Evolutionary conservation across 768 basidiomycete genomes (phyloP), one percentile per base, ranked within the genome.

Genomic region (Mycena vulgaris): DNA sequence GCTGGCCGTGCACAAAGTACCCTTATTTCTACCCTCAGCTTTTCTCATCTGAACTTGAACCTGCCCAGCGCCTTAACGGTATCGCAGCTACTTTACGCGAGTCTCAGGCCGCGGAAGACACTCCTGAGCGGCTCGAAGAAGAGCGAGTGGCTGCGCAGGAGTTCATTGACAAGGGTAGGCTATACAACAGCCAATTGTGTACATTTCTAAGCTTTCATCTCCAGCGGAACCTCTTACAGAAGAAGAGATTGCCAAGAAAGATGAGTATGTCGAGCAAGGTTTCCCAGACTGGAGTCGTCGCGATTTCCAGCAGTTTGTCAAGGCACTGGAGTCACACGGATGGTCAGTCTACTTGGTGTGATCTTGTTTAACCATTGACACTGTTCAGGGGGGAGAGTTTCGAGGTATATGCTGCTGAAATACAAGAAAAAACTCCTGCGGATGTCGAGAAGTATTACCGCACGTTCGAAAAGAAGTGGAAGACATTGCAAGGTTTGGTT

Each of bases 201-300:
- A 7, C 27, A 21, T 5, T 21, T 56, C 23, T 27, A 40, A 37
- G 7, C 55, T 51, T 52, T 59, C 7, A 19, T 25, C 39, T 62
- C 0, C 70, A 95, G 97, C 97, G 40, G 96, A 95, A 72, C 93
- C 94, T 1, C 84, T 99, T 42, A 96, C 92, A 0, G 97, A 98
- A 74, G 95, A 95, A 53, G 97, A 99, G 76, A 81, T 89, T 71
- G 87, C 88, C 6, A 85, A 89, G 77, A 98, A 97, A 82, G 95
- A 97, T 33, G 88, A 86, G 51, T 89, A 93, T 33, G 88, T 90
- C 9, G 86, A 85, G 35, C 84, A 92, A 63, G 97, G 97, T 19
- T 98, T 98, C 83, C 89, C 90, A 35, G 90, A 93, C 72, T 98
- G 97, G 97, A 94, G 92, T 78, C 89, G 95, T 74, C 89, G 95